A percentile compares a stretch with the other conserved stretches of the same genome.
These are phyloP conservation scores for Echites panduratus DNA, from an alignment of 257 asterid species.

Conservation along the genomic window DNA sequence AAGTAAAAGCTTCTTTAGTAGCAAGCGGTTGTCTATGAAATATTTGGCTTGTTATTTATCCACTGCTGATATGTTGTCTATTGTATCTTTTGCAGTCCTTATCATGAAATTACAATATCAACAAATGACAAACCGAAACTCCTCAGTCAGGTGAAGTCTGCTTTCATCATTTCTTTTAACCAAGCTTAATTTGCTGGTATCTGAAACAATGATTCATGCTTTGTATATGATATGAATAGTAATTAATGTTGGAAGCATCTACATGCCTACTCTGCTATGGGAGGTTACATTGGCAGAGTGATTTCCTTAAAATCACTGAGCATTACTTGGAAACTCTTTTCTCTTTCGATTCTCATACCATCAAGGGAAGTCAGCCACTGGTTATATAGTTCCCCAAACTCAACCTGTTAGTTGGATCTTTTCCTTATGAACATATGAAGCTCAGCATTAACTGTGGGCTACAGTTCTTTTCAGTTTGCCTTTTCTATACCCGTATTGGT, in stretches of 20 bases:
- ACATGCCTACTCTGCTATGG: neutral
- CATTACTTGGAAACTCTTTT: neutral
- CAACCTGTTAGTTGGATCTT: neutral
- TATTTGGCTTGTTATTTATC: neutral
- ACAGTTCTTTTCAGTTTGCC: neutral
- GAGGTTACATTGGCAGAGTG: neutral
- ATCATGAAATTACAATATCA: constrained; percentile 76
- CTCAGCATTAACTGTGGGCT: neutral
- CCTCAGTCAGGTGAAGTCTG: constrained; percentile 57
- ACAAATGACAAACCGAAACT: constrained; percentile 84
- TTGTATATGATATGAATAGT: neutral
- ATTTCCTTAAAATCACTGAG: neutral
- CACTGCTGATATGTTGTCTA: neutral
- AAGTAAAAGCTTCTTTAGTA: too few relatives aligned
- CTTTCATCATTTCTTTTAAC: constrained; percentile 2
- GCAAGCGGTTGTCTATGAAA: too few relatives aligned
- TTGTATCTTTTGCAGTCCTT: constrained; percentile 40
- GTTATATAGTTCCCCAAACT: neutral
- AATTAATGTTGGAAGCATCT: neutral
- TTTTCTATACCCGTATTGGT: neutral
- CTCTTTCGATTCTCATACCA: neutral
- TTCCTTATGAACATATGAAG: neutral
- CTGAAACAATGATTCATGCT: neutral
- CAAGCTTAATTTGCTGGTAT: neutral
- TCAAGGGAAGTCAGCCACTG: neutral